These are phyloP conservation scores for Lanmaoa rubissima DNA, from an alignment of 768 basidiomycete species.

Conservation along the genomic window DNA sequence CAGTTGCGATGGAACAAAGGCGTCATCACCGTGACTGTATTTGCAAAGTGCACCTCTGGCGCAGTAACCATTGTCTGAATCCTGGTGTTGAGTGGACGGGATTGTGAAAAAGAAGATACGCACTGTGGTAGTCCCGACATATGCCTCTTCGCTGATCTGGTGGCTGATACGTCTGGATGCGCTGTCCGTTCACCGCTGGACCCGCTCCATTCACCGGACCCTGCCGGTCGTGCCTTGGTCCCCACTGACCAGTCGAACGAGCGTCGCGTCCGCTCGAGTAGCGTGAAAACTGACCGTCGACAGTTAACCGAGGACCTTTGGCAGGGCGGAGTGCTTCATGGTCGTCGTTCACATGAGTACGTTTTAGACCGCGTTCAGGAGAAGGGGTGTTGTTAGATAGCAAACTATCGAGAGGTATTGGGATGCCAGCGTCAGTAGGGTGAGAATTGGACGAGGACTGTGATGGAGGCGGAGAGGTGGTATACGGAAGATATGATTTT, in stretches of 20 bases:
- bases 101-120: constrained; percentile 33
- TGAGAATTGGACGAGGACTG: constrained; percentile 37
- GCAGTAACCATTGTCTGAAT: constrained; percentile 85
- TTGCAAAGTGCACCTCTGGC: constrained; percentile 86
- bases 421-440: constrained; percentile 62
- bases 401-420: constrained; percentile 72
- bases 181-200: constrained; percentile 41
- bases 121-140: constrained; percentile 93
- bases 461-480: constrained; percentile 40
- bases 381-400: constrained; percentile 46
- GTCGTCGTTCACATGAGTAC: constrained; percentile 61
- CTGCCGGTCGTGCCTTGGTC: constrained; percentile 33
- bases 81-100: constrained; percentile 10
- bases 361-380: constrained; percentile 61
- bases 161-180: constrained; percentile 61
- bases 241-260: constrained; percentile 44
- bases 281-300: constrained; percentile 67
- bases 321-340: constrained; percentile 55
- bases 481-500: constrained; percentile 82
- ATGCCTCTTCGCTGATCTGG: constrained; percentile 74
- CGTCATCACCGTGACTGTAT: constrained; percentile 90
- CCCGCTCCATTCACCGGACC: constrained; percentile 26
- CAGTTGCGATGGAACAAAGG: constrained; percentile 69
- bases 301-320: constrained; percentile 69
- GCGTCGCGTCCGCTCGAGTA: constrained; percentile 45